Conservation (phyloP, 345 rosid genomes). For the Aurinia saxatilis region DNA sequence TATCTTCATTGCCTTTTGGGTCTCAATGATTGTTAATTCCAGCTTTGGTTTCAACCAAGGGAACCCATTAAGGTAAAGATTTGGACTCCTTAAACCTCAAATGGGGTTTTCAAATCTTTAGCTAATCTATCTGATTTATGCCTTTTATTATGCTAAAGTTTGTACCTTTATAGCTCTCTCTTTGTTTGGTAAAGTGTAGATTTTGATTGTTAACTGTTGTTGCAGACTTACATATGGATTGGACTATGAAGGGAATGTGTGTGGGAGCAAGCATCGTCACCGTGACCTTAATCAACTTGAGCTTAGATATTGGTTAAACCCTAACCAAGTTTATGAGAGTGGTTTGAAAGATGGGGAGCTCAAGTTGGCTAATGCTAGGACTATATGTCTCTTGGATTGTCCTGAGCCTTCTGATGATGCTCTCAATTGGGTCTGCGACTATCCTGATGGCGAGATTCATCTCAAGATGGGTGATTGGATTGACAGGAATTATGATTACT, state of each 20-base stretch:
- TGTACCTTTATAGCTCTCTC: constrained; percentile 4
- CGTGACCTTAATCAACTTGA: constrained; percentile 70
- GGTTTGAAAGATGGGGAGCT: constrained; percentile 74
- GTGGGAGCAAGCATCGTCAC: constrained; percentile 77
- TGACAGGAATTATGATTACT: constrained; percentile 82
- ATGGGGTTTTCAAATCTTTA: constrained; percentile 4
- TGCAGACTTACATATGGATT: constrained; percentile 86
- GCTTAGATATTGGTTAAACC: constrained; percentile 86
- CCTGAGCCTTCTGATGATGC: constrained; percentile 74
- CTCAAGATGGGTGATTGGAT: constrained; percentile 79
- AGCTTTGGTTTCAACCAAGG: constrained; percentile 98
- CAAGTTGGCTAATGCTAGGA: constrained; percentile 71
- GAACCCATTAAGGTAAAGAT: constrained; percentile 63
- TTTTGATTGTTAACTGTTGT: constrained; percentile 20
- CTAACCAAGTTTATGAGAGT: constrained; percentile 91
- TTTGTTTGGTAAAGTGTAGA: constrained; percentile 2
- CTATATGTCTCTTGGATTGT: constrained; percentile 85
- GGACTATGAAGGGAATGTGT: constrained; percentile 95
- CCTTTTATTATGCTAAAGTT: background rate
- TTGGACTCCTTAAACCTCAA: constrained; percentile 7
- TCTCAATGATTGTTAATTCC: constrained; percentile 95
- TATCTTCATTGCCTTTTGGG: constrained; percentile 84
- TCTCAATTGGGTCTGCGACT: constrained; percentile 94
- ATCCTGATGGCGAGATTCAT: constrained; percentile 93
- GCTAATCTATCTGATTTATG: background rate